A percentile compares a stretch with the other conserved stretches of the same genome.
Evolutionary conservation across 169 alveolate genomes (phyloP).

Genomic region (Eimeria brunetti): DNA sequence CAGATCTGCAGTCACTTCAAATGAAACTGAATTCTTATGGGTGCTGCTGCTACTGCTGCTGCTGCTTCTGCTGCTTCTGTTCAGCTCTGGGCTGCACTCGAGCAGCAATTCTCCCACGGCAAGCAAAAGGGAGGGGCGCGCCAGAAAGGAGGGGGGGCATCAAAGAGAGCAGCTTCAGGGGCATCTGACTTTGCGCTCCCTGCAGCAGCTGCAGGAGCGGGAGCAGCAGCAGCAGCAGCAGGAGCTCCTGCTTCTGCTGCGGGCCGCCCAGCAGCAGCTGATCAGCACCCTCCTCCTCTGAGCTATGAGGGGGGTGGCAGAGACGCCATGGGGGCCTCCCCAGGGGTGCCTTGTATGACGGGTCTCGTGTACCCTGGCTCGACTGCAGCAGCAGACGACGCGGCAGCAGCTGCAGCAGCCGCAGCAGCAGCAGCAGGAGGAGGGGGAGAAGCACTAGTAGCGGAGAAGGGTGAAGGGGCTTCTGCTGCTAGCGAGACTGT

Average conservation of each 20-base stretch:
- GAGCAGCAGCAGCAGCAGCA: slow-evolving; percentile 36
- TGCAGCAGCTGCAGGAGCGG: slow-evolving; percentile 7
- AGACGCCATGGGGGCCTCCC: slow-evolving; percentile 36
- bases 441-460: background rate
- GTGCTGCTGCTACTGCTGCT: slow-evolving; percentile 7
- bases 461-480: background rate
- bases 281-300: background rate
- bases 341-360: background rate
- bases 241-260: background rate
- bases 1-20: background rate
- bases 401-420: slow-evolving; percentile 27
- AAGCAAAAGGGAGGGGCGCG: slow-evolving; percentile 62
- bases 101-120: slow-evolving; percentile 58
- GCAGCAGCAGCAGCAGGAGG: background rate
- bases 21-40: background rate
- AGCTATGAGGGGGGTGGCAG: slow-evolving; percentile 5
- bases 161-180: slow-evolving; percentile 35
- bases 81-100: slow-evolving; percentile 64
- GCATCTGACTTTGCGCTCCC: slow-evolving; percentile 12
- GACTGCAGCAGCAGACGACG: background rate
- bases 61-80: slow-evolving; percentile 16
- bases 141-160: slow-evolving; percentile 30
- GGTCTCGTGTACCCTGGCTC: background rate
- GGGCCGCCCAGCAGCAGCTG: slow-evolving; percentile 37
- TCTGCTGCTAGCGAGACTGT: background rate